Percentiles rank a stretch among this genome's conserved stretches.
Evolutionary conservation across 2,329 filamentous ascomycete species (phyloP).

Genomic region (Didymella glomerata): DNA sequence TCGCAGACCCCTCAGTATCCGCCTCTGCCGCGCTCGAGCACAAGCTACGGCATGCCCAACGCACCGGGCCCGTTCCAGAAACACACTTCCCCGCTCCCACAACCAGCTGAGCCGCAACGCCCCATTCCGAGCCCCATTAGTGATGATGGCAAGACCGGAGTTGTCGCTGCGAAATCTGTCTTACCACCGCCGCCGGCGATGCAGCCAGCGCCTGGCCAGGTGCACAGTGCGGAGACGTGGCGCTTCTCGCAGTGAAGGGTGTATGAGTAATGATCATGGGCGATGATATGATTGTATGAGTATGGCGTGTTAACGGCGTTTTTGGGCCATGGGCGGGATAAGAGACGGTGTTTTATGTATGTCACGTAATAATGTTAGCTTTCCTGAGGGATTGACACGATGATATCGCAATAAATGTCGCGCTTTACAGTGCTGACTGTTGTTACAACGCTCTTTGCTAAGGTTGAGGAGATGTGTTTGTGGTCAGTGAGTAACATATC

Average conservation of each 20-base stretch:
- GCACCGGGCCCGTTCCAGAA: slow-evolving; percentile 25
- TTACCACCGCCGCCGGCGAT: slow-evolving; percentile 6
- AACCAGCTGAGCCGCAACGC: slow-evolving; percentile 33
- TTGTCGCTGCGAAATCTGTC: slow-evolving; percentile 15
- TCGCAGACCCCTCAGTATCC: slow-evolving; percentile 31
- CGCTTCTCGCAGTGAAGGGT: slow-evolving; percentile 27
- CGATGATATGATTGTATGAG: slow-evolving; percentile 13
- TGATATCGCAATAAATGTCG: no score
- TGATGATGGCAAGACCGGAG: slow-evolving; percentile 39
- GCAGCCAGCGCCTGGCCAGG: slow-evolving; percentile 17
- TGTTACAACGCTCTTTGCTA: no score
- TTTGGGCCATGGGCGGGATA: no score
- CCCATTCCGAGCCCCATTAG: slow-evolving; percentile 47
- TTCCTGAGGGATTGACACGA: no score
- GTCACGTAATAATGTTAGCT: no score
- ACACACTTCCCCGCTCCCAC: slow-evolving; percentile 27
- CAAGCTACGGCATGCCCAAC: slow-evolving; percentile 29
- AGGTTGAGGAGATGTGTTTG: no score
- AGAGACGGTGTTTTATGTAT: no score
- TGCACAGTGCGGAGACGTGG: slow-evolving; percentile 47
- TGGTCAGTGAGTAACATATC: no score
- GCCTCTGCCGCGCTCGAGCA: slow-evolving; percentile 26
- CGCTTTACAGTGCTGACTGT: no score
- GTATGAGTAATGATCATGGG: slow-evolving; percentile 8
- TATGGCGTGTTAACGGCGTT: slow-evolving; percentile 3